These are phyloP conservation scores for Puccinia novopanici DNA, from an alignment of 1,284 basidiomycete genomes.

Conservation along the genomic window DNA sequence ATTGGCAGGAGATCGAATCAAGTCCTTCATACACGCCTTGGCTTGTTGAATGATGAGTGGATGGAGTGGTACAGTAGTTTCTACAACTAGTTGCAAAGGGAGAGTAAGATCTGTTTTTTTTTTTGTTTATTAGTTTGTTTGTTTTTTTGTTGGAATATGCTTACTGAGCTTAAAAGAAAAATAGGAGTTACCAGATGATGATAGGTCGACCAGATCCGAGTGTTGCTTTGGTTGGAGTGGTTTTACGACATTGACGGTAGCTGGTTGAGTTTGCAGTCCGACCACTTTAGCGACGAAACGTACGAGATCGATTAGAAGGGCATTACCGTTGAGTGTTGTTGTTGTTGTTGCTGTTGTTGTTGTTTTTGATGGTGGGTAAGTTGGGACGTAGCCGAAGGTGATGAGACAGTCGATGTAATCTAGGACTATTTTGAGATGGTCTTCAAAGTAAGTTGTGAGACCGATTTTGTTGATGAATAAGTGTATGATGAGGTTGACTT, in stretches of 20 bases:
- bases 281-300: constrained; percentile 39
- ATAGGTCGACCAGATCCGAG: constrained; percentile 27
- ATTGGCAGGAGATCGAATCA: constrained; percentile 50
- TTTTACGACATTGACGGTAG: constrained; percentile 13
- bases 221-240: constrained; percentile 14
- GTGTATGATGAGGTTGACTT: constrained; percentile 42
- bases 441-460: background rate
- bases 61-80: background rate
- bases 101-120: constrained; percentile 20
- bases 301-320: constrained; percentile 33
- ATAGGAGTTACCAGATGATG: constrained; percentile 11
- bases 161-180: background rate
- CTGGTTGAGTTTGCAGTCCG: constrained; percentile 12
- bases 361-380: background rate
- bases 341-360: too few species aligned
- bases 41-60: constrained; percentile 42
- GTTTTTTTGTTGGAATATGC: background rate
- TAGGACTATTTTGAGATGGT: constrained; percentile 31
- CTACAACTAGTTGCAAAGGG: constrained; percentile 8
- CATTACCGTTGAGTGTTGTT: background rate
- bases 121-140: background rate
- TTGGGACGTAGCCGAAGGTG: constrained; percentile 42
- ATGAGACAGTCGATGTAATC: constrained; percentile 39
- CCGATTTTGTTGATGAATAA: constrained; percentile 29
- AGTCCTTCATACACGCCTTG: constrained; percentile 48